Conservation (phyloP, 495 filamentous ascomycete genomes). For the Tetracladium setigerum region DNA sequence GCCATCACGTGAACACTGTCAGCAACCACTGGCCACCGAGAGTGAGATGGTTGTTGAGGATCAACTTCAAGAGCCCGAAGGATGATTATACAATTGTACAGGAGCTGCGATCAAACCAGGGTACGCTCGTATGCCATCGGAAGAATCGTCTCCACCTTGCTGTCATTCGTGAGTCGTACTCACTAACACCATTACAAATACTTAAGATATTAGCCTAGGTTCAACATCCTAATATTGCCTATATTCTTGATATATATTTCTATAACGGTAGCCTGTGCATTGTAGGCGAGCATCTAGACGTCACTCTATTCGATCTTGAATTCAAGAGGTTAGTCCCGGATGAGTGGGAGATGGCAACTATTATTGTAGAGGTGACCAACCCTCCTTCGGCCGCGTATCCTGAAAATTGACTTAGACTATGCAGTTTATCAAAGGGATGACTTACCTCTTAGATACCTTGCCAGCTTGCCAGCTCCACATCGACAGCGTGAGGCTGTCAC, state of each 20-base stretch:
- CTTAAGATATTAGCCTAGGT: slow-evolving; percentile 6
- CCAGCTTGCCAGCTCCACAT: slow-evolving; percentile 5
- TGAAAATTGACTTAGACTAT: slow-evolving; percentile 4
- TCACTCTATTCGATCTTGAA: slow-evolving; percentile 9
- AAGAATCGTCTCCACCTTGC: slow-evolving; percentile 8
- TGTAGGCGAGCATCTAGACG: slow-evolving; percentile 12
- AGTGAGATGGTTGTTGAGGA: slow-evolving; percentile 7
- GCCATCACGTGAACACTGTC: not conserved
- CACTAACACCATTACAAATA: slow-evolving; percentile 4
- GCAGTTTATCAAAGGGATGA: slow-evolving; percentile 11
- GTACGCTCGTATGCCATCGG: slow-evolving; percentile 6
- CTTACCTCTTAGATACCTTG: slow-evolving; percentile 11
- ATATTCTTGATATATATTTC: slow-evolving; percentile 13
- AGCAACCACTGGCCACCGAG: slow-evolving; percentile 4
- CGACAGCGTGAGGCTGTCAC: slow-evolving; percentile 5
- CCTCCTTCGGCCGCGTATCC: not conserved
- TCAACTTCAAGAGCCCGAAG: slow-evolving; percentile 10
- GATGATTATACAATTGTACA: slow-evolving; percentile 8
- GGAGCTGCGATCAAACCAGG: slow-evolving; percentile 7
- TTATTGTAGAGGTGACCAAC: slow-evolving; percentile 12
- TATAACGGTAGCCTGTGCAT: slow-evolving; percentile 5
- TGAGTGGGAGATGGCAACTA: slow-evolving; percentile 15
- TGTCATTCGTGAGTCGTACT: slow-evolving; percentile 13
- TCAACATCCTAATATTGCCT: slow-evolving; percentile 12
- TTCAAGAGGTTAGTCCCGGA: slow-evolving; percentile 7